Base-by-base conservation (phyloP, 192 early-diverging fungal genomes). In the Coemansia sp. region DNA sequence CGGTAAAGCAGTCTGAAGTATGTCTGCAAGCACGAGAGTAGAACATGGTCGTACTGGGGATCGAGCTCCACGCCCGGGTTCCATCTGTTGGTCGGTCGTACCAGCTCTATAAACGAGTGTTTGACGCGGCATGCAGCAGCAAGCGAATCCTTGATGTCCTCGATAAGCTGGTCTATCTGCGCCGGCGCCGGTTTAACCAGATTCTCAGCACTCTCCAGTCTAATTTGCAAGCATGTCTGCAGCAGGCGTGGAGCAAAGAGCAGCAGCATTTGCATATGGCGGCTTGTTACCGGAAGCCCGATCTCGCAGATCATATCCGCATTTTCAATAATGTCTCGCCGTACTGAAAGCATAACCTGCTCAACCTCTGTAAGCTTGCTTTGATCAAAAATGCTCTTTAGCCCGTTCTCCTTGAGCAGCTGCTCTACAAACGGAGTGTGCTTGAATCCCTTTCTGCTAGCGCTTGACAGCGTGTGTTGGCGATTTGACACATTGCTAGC, bases 371-470 rank as follows among this genome's bases (percentile, higher is more conserved):
- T 83, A 52, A 94, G 77, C 3, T 87, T 91, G 38, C 85, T 82
- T 61, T 85, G 87, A 39, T 90, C 85, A 68, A 95, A 94, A 0
- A 92, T 93, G 66, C 85, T 87, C 74, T 88, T 82, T 42, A 94
- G 79, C 5, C 90, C 91, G 61, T 87, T 89, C 68, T 95, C 94
- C 77, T 93, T 93, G 53, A 94, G 77, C 59, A 95, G 81, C 58
- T 91, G 85, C 77, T 95, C 94, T 32, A 95, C 86, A 80, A 95
- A 95, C 32, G 92, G 91, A 40, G 81, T 83, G 61, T 78, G 76
- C 63, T 73, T 66, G 43, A 67, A 68, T 6, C 56, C 75, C 60
- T 71, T 67, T 42, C 50, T 43, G 23, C 48, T 26, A 1, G 67
- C 41, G 52, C 61, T 58, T 37, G 57, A n/a, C 23, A 52, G 41